A percentile compares a stretch with the other conserved stretches of the same genome.
Evolutionary conservation across 2,329 filamentous ascomycete genomes (phyloP).

Genomic region (Nigrograna mackinnonii): DNA sequence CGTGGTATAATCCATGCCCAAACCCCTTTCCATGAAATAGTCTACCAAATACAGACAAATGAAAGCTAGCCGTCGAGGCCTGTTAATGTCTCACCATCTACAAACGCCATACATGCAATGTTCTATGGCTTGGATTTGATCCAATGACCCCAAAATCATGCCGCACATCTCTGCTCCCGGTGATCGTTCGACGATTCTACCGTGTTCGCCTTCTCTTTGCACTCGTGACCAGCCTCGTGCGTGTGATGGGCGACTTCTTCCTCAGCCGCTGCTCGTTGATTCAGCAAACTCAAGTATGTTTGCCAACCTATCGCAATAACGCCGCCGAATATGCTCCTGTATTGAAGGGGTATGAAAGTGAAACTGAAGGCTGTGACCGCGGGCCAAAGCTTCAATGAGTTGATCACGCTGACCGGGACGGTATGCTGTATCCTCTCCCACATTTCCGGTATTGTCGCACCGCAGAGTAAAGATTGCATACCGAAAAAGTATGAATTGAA

Average conservation of each 20-base stretch:
- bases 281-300: conserved; percentile 83
- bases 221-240: too few species aligned
- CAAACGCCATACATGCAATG: too few species aligned
- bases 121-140: too few species aligned
- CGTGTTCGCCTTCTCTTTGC: too few species aligned
- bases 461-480: conserved; percentile 55
- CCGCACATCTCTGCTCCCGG: conserved; percentile 19
- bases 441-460: conserved; percentile 66
- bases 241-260: conserved; percentile 38
- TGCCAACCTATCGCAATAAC: conserved; percentile 87
- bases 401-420: conserved; percentile 75
- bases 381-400: conserved; percentile 87
- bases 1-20: too few species aligned
- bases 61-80: too few species aligned
- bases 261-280: conserved; percentile 69
- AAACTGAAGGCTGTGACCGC: conserved; percentile 85
- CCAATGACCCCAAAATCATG: too few species aligned
- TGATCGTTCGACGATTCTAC: conserved; percentile 4
- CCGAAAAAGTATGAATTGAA: conserved; percentile 58
- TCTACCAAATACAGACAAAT: too few species aligned
- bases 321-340: conserved; percentile 76
- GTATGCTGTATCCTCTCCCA: conserved; percentile 74
- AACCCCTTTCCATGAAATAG: too few species aligned
- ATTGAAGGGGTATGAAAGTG: conserved; percentile 78
- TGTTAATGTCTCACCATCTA: too few species aligned